These are phyloP conservation scores for Bruguiera hainesii DNA, from an alignment of 441 rosid species.

Conservation along the genomic window DNA sequence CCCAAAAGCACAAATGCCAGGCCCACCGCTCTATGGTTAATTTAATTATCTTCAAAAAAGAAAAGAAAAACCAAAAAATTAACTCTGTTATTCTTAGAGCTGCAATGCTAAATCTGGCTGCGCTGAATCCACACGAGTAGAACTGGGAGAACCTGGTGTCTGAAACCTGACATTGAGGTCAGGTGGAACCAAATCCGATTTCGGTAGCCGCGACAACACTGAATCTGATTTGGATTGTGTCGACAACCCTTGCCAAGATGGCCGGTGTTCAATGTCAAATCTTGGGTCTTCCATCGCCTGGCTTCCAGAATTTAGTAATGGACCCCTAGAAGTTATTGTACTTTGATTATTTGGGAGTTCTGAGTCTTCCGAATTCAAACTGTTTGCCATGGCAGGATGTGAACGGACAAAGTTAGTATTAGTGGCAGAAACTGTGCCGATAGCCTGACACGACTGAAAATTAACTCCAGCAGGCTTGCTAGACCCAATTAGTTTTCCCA, in stretches of 20 bases:
- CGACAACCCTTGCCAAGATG: constrained; percentile 23
- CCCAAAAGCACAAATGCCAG: constrained; percentile 11
- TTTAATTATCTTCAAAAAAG: background rate
- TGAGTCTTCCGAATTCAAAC: constrained; percentile 15
- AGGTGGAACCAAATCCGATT: constrained; percentile 30
- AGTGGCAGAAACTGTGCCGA: constrained; percentile 22
- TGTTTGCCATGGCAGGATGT: constrained; percentile 8
- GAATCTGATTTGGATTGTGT: constrained; percentile 20
- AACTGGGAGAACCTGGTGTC: constrained; percentile 39
- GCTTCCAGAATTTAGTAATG: constrained; percentile 15
- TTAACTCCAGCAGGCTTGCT: constrained; percentile 23
- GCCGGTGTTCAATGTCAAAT: constrained; percentile 9
- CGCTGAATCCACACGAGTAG: constrained; percentile 33
- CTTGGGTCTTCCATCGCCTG: constrained; percentile 3
- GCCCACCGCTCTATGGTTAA: constrained; percentile 26
- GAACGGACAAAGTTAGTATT: constrained; percentile 20
- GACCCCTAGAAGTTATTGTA: constrained; percentile 1
- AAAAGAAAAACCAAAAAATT: background rate
- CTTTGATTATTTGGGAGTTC: constrained; percentile 15
- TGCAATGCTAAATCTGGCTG: constrained; percentile 62
- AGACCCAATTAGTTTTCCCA: constrained; percentile 23
- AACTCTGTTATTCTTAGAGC: constrained; percentile 33
- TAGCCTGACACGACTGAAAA: constrained; percentile 25
- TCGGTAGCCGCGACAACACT: constrained; percentile 16
- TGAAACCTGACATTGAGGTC: constrained; percentile 39